Conservation (phyloP, 2,329 filamentous ascomycete genomes). For the Calonectria pteridis region DNA sequence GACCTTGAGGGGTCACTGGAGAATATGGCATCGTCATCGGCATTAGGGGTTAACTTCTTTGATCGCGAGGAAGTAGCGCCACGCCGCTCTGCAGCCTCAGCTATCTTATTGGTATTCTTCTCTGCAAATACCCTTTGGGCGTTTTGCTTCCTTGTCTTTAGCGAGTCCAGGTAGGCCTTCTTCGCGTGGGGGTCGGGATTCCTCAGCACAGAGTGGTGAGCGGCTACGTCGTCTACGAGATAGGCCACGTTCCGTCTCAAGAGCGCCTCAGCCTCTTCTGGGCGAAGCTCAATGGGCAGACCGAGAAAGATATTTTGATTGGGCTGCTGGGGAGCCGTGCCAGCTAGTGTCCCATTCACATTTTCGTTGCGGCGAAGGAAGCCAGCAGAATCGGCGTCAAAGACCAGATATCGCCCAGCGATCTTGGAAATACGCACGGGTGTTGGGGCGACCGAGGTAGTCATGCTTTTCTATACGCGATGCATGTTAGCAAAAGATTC, state of each 20-base stretch:
- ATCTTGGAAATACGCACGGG: conserved; percentile 85
- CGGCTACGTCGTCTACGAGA: conserved; percentile 82
- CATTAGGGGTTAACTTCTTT: conserved; percentile 12
- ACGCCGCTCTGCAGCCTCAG: conserved; percentile 42
- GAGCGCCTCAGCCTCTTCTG: conserved; percentile 87
- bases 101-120: conserved; percentile 52
- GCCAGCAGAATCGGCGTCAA: conserved; percentile 85
- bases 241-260: conserved; percentile 82
- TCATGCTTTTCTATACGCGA: conserved; percentile 40
- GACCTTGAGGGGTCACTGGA: conserved; percentile 36
- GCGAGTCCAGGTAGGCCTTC: conserved; percentile 73
- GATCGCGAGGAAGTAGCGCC: conserved; percentile 24
- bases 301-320: conserved; percentile 96
- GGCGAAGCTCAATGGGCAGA: conserved; percentile 88
- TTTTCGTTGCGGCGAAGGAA: conserved; percentile 83
- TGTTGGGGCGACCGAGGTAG: conserved; percentile 17
- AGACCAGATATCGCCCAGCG: conserved; percentile 86
- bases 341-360: conserved; percentile 87
- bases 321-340: conserved; percentile 90
- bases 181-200: conserved; percentile 68
- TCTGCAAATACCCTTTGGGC: conserved; percentile 57
- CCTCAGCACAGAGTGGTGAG: conserved; percentile 75
- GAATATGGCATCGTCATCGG: conserved; percentile 32
- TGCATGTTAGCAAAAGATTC: conserved; percentile 35
- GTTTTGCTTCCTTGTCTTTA: conserved; percentile 56